Evolutionary conservation across 306 rosid genomes (phyloP), one percentile per base, ranked within the genome.

Genomic region (Morella rubra): DNA sequence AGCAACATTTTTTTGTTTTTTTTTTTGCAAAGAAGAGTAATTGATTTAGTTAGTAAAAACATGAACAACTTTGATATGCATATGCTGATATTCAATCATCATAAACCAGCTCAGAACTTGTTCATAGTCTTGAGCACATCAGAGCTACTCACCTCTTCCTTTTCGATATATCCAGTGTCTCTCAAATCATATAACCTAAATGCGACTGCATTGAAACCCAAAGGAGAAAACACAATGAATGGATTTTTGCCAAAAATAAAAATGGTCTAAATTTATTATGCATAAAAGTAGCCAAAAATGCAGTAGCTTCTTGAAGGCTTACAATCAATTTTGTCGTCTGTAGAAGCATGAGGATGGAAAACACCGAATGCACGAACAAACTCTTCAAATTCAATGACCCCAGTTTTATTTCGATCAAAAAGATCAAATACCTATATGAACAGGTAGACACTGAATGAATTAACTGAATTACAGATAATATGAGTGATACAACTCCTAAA

Each of bases 301-400:
- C 55, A 44, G 44, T 41, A 6, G 77, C 81, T 51, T 73, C 10
- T 47, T 52, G 79, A 50, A 47, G 82, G 68, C 88, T 86, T 83
- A 89, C 96, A 89, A 71, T 89, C 90, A 79, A 83, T 87, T 87
- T 91, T 91, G 84, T 80, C 77, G 61, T 79, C 81, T 47, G 87
- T 18, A 68, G 93, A 79, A 71, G 93, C 72, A 74, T 22, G 27
- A 7, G 96, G 96, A 86, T 91, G 96, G 82, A 91, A 91, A 74
- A 91, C 84, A 77, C 86, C 73, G 49, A 91, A 90, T 59, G 91
- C 84, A 75, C 79, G 93, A 55, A 89, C 86, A 73, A 91, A 91
- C 84, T 86, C 96, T 49, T 89, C 91, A 81, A 91, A 91, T 73
- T 89, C 96, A 81, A 89, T 91, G 71, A 85, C 91, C 0, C 93